Evolutionary conservation across 768 basidiomycete genomes (phyloP).

Genomic region (Nidularia sp.): DNA sequence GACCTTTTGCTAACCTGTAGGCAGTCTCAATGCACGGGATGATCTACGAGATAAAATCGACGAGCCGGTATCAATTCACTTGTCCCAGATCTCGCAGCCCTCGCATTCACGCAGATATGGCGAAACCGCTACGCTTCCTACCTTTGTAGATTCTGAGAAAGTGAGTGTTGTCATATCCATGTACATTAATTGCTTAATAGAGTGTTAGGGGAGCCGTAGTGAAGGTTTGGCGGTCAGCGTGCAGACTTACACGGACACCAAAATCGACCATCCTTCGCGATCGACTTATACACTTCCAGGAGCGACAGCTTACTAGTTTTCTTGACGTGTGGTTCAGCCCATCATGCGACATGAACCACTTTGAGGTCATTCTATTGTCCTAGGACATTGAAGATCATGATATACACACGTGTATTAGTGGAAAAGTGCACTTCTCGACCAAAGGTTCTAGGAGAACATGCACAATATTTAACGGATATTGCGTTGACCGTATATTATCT

Average conservation of each 20-base stretch:
- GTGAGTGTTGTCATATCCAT: constrained; percentile 4
- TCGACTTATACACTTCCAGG: no score
- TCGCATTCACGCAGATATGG: constrained; percentile 13
- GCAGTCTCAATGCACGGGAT: constrained; percentile 42
- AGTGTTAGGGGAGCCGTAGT: background rate
- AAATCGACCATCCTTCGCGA: background rate
- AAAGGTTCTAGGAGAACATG: no score
- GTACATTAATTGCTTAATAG: no score
- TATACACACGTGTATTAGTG: no score
- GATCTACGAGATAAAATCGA: constrained; percentile 29
- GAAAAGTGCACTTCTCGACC: no score
- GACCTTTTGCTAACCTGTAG: background rate
- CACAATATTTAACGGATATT: no score
- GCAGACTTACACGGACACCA: background rate
- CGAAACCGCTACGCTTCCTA: constrained; percentile 6
- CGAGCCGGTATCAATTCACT: constrained; percentile 36
- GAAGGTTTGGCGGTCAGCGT: background rate
- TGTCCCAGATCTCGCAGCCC: constrained; percentile 34
- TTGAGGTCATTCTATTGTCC: no score
- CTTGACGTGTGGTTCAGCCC: no score
- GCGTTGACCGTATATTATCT: no score
- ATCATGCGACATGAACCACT: no score
- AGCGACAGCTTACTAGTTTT: no score
- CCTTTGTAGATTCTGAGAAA: constrained; percentile 9
- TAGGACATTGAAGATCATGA: no score